Evolutionary conservation across 2,329 filamentous ascomycete genomes (phyloP), one percentile per base, ranked within the genome.

Genomic region (Grosmannia serpens): DNA sequence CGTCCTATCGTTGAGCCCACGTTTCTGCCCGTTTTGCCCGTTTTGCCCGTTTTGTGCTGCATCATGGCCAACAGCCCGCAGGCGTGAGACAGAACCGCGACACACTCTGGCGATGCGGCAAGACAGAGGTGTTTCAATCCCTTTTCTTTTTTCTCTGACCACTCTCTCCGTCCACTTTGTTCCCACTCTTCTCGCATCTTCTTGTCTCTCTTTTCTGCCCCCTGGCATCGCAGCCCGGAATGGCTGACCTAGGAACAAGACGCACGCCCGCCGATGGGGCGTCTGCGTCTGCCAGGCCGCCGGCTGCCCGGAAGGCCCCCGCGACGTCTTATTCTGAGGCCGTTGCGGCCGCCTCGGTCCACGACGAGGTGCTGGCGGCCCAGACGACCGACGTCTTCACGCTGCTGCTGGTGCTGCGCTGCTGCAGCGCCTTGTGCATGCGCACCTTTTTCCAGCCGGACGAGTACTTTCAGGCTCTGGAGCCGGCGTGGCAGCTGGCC

Each of bases 371-470:
- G 11, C 60, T 67, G 24, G 61, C 66, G 2, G 66, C 68, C 29
- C 70, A 73, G 61, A 61, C 69, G 33, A 59, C 61, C 35, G 73
- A 76, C 57, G 65, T 71, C 20, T 63, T 75, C 47, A 64, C 66
- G 20, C 65, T 71, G 54, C 71, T 83, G 57, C 65, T 96, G 64
- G 77, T 82, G 47, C 81, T 95, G 62, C 89, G 94, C 58, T 79
- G 92, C 63, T 70, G 88, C 69, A 96, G 96, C 74, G 85, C 90
- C 35, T 77, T 94, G 65, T 83, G 79, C 62, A 77, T 95, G 59
- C 78, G 82, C 64, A 97, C 94, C 24, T 99, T 96, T 71, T 99
- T 99, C 74, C 94, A 99, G 72, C 94, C 94, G 31, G 94, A 99
- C 75, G 94, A 99, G 72, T 97, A 89, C 76, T 99, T 94, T 68